Evolutionary conservation across 164 flowering plant genomes (phyloP).

Genomic region (Stephania yunnanensis): DNA sequence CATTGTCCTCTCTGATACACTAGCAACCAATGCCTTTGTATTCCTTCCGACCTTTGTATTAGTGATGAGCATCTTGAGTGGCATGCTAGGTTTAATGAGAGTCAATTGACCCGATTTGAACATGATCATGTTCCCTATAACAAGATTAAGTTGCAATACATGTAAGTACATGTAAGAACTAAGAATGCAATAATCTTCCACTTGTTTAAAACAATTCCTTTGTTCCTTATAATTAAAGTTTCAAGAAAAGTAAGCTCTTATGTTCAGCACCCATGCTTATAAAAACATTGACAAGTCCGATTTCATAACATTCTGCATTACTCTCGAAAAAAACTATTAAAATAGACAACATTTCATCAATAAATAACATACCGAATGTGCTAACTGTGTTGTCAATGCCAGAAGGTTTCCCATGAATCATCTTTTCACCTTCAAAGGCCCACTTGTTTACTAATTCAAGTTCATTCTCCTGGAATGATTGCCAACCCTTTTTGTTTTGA

Average conservation of each 20-base stretch:
- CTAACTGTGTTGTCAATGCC: slow-evolving; percentile 97
- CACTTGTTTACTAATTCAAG: slow-evolving; percentile 82
- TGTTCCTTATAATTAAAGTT: too few relatives aligned
- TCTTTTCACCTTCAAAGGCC: slow-evolving; percentile 98
- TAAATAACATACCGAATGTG: slow-evolving; percentile 69
- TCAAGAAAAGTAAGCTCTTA: too few relatives aligned
- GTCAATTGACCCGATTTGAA: slow-evolving; percentile 67
- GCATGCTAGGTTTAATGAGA: slow-evolving; percentile 53
- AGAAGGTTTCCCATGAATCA: slow-evolving; percentile 96
- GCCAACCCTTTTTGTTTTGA: slow-evolving; percentile 55
- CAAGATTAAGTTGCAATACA: slow-evolving; percentile 11
- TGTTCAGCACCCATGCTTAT: too few relatives aligned
- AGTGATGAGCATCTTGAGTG: slow-evolving; percentile 84
- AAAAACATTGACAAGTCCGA: too few relatives aligned
- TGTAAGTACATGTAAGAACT: background rate
- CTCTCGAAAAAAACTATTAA: background rate
- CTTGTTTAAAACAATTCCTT: too few relatives aligned
- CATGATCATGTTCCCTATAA: slow-evolving; percentile 85
- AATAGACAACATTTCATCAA: background rate
- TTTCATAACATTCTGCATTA: too few relatives aligned
- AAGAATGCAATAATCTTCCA: background rate
- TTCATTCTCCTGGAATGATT: slow-evolving; percentile 41
- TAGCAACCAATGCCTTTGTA: slow-evolving; percentile 91
- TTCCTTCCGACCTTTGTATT: slow-evolving; percentile 94
- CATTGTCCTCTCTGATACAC: slow-evolving; percentile 72